These are phyloP conservation scores for Xerocomellus dryophilus DNA, from an alignment of 768 basidiomycete genomes.

Conservation along the genomic window DNA sequence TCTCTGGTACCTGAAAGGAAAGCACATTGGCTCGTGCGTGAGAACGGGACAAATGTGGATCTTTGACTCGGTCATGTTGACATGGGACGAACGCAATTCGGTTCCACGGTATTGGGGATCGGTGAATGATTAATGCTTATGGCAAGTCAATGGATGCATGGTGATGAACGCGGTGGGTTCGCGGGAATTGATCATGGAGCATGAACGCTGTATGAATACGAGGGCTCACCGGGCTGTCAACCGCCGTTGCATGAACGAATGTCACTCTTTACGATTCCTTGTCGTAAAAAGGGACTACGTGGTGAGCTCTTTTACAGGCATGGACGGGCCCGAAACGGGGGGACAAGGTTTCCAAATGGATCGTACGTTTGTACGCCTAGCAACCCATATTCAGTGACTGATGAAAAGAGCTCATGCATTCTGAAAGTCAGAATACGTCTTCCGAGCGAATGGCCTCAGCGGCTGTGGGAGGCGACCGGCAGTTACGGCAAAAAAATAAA, in stretches of 20 bases:
- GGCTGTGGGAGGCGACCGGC: conserved; percentile 21
- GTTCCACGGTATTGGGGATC: too few relatives aligned
- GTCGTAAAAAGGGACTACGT: too few relatives aligned
- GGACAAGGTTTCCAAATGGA: neutral
- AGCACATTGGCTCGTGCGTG: neutral
- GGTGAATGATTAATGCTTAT: too few relatives aligned
- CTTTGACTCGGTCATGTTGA: neutral
- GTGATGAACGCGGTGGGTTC: conserved; percentile 6
- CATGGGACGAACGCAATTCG: neutral
- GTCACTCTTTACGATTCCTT: neutral
- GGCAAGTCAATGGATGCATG: too few relatives aligned
- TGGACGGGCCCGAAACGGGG: neutral
- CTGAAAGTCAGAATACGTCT: neutral
- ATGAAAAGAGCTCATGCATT: neutral
- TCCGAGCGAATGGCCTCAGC: neutral
- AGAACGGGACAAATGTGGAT: neutral
- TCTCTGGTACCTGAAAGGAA: too few relatives aligned
- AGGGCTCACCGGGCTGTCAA: neutral
- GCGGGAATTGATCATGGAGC: neutral
- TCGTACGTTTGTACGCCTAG: neutral
- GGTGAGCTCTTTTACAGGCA: neutral
- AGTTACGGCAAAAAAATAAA: conserved; percentile 28
- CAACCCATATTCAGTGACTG: neutral
- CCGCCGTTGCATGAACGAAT: neutral
- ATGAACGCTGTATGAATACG: neutral